A percentile compares a stretch with the other conserved stretches of the same genome.
phyloP scores from a whole-genome alignment of 1,284 basidiomycete genomes.

The Sphagnurus paluster region DNA sequence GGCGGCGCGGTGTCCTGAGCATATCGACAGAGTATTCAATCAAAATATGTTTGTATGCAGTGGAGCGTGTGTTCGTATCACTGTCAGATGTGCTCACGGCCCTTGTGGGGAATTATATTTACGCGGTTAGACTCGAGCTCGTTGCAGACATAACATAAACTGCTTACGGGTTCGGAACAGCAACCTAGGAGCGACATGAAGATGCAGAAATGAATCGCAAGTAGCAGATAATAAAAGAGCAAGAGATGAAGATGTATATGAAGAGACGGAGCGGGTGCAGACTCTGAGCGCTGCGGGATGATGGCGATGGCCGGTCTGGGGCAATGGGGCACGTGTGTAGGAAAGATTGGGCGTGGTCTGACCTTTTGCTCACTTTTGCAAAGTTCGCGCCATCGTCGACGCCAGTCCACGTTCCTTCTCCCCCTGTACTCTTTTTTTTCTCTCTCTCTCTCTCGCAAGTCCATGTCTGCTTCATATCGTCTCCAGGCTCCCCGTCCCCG shows the following conservation, averaged over 20 bases:
- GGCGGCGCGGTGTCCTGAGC: constrained; percentile 1
- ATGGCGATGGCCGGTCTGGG: background rate
- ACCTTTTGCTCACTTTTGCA: constrained; percentile 15
- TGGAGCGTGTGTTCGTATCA: too few species aligned
- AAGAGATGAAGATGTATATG: too few species aligned
- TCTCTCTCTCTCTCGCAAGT: constrained; percentile 4
- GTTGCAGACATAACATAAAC: too few species aligned
- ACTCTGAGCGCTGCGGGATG: too few species aligned
- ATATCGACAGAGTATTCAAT: background rate
- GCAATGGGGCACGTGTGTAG: constrained; percentile 11
- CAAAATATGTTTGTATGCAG: too few species aligned
- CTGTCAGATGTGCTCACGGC: too few species aligned
- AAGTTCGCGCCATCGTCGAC: constrained; percentile 18
- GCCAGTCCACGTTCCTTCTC: constrained; percentile 13
- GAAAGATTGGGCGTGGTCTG: constrained; percentile 7
- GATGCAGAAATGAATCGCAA: too few species aligned
- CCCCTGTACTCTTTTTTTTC: background rate
- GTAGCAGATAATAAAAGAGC: too few species aligned
- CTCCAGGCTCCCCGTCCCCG: constrained; percentile 63
- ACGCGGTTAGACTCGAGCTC: constrained; percentile 12
- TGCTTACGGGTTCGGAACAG: too few species aligned
- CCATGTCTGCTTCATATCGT: constrained; percentile 62
- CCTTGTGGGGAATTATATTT: constrained; percentile 3
- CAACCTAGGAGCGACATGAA: too few species aligned
- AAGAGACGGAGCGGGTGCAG: too few species aligned